These are phyloP conservation scores for Hypoxylon sp. DNA, from an alignment of 2,329 filamentous ascomycete species.

Conservation along the genomic window DNA sequence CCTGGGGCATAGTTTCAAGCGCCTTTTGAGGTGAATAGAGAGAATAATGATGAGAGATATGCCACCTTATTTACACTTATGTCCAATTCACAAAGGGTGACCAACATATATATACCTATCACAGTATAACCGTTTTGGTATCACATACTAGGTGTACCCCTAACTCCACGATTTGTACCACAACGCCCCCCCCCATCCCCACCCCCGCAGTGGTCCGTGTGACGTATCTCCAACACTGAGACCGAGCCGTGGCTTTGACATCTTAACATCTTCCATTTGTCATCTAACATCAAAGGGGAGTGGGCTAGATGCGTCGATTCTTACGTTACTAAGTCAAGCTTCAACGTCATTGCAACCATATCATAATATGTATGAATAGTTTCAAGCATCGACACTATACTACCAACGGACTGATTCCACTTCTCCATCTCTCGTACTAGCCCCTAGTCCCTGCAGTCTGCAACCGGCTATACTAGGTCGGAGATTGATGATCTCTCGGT, in stretches of 20 bases:
- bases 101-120: background rate
- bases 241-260: conserved; percentile 21
- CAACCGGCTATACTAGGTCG: conserved; percentile 26
- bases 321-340: conserved; percentile 23
- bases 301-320: conserved; percentile 14
- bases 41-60: background rate
- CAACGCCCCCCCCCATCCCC: conserved; percentile 29
- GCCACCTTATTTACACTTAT: background rate
- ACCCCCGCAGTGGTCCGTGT: conserved; percentile 40
- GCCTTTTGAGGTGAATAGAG: background rate
- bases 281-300: conserved; percentile 7
- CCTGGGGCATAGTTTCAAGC: background rate
- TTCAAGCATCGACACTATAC: conserved; percentile 5
- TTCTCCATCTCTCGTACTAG: conserved; percentile 20
- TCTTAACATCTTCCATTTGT: conserved; percentile 21
- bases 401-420: background rate
- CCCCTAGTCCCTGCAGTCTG: conserved; percentile 32
- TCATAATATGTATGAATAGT: background rate
- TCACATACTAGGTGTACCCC: conserved; percentile 8
- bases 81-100: background rate
- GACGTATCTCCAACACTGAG: conserved; percentile 32
- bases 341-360: conserved; percentile 29
- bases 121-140: conserved; percentile 21
- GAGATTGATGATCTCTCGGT: conserved; percentile 31
- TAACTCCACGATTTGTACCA: conserved; percentile 1